Conservation (phyloP, 768 basidiomycete species). For the Hypholoma sublateritium region DNA sequence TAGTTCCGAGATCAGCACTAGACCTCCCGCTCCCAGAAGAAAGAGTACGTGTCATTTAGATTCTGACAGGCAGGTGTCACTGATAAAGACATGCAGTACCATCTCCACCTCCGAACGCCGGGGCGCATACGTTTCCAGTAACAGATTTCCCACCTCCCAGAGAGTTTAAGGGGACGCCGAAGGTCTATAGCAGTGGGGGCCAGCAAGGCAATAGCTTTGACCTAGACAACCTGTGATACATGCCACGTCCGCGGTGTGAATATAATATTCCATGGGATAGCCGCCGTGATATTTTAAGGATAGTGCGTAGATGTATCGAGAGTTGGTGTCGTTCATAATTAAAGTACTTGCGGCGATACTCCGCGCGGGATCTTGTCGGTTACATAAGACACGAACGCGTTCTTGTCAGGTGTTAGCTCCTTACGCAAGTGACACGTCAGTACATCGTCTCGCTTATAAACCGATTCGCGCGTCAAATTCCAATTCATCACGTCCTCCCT, state of each 20-base stretch:
- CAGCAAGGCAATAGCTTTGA: constrained; percentile 74
- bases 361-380: constrained; percentile 18
- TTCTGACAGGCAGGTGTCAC: constrained; percentile 10
- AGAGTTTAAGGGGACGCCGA: constrained; percentile 48
- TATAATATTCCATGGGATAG: neutral
- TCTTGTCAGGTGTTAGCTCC: constrained; percentile 14
- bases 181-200: constrained; percentile 65
- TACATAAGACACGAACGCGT: constrained; percentile 15
- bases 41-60: constrained; percentile 44
- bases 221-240: constrained; percentile 33
- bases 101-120: constrained; percentile 58
- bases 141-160: constrained; percentile 78
- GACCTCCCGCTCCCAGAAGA: constrained; percentile 40
- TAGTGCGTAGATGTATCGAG: no score
- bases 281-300: no score
- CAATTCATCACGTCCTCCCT: constrained; percentile 21
- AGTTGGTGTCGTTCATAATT: neutral
- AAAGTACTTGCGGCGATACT: constrained; percentile 12
- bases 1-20: constrained; percentile 21
- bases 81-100: constrained; percentile 34
- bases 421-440: constrained; percentile 52
- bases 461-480: constrained; percentile 9
- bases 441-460: constrained; percentile 30
- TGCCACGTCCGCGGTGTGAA: constrained; percentile 10
- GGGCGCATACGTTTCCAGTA: constrained; percentile 73